These are phyloP conservation scores for Mycena floridula DNA, from an alignment of 768 basidiomycete species.

Conservation along the genomic window DNA sequence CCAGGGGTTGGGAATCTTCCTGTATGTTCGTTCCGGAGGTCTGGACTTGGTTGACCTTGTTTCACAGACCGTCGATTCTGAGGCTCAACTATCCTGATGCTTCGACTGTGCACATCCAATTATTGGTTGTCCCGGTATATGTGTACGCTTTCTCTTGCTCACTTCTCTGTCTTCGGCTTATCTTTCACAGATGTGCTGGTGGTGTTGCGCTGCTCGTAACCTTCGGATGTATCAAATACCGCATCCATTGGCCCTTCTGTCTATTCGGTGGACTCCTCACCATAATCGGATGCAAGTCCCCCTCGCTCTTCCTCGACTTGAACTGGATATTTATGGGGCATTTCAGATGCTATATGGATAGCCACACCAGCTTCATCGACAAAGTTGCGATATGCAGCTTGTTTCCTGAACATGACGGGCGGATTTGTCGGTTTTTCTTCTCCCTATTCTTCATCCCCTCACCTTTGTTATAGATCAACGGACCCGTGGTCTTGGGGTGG, in stretches of 20 bases:
- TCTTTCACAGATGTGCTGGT: slow-evolving; percentile 1
- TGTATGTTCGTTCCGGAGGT: too few species aligned
- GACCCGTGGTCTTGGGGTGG: slow-evolving; percentile 6
- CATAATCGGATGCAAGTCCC: slow-evolving; percentile 4
- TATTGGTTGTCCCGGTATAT: slow-evolving; percentile 2
- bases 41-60: slow-evolving; percentile 4
- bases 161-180: too few species aligned
- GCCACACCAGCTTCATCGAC: neutral
- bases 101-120: slow-evolving; percentile 3
- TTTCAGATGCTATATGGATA: slow-evolving; percentile 4
- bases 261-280: slow-evolving; percentile 1
- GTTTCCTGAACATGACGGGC: too few species aligned
- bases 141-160: neutral
- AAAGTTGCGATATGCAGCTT: too few species aligned
- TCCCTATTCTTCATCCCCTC: neutral
- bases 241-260: slow-evolving; percentile 3
- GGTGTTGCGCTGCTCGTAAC: slow-evolving; percentile 1
- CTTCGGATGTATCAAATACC: slow-evolving; percentile 1
- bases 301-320: neutral
- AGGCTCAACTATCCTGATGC: too few species aligned
- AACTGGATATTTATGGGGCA: too few species aligned
- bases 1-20: too few species aligned
- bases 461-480: slow-evolving; percentile 1
- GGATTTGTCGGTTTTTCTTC: too few species aligned
- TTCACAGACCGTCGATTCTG: too few species aligned